Evolutionary conservation across 306 rosid genomes (phyloP).

Genomic region (Alnus glutinosa): DNA sequence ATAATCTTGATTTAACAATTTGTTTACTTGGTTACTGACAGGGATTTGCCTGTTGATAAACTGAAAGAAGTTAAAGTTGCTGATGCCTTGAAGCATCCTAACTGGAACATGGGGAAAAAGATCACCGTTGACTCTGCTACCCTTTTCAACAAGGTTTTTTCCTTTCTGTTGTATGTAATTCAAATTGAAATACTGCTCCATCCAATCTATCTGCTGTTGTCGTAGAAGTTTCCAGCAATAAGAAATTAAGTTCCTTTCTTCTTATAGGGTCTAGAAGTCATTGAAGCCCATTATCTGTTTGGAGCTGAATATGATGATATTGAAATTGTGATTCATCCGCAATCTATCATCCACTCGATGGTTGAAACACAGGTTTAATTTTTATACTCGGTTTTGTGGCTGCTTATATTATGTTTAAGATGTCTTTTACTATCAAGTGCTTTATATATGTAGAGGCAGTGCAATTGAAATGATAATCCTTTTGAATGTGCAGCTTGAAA

Average conservation of each 20-base stretch:
- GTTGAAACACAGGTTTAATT: constrained; percentile 85
- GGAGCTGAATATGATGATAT: constrained; percentile 92
- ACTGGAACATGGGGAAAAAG: constrained; percentile 99
- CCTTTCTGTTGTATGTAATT: constrained; percentile 11
- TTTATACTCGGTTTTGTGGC: constrained; percentile 10
- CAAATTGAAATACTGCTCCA: constrained; percentile 10
- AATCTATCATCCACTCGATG: constrained; percentile 97
- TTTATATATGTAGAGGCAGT: constrained; percentile 6
- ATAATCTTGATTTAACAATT: constrained; percentile 4
- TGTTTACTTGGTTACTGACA: constrained; percentile 29
- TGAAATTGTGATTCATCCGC: constrained; percentile 93
- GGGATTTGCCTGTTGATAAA: constrained; percentile 97
- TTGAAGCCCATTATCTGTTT: constrained; percentile 95
- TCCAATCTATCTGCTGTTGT: constrained; percentile 15
- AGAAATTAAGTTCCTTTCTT: constrained; percentile 6
- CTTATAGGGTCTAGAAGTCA: constrained; percentile 92
- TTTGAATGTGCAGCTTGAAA: neutral
- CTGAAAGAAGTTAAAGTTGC: constrained; percentile 95
- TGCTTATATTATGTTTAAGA: neutral
- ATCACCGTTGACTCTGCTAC: constrained; percentile 99
- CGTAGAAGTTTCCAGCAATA: constrained; percentile 20
- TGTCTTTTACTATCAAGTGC: neutral
- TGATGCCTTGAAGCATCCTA: constrained; percentile 97
- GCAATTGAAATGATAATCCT: constrained; percentile 14
- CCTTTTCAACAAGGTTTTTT: constrained; percentile 87